Base-by-base conservation (phyloP, 495 filamentous ascomycete species). In the Apiosordaria backusii region DNA sequence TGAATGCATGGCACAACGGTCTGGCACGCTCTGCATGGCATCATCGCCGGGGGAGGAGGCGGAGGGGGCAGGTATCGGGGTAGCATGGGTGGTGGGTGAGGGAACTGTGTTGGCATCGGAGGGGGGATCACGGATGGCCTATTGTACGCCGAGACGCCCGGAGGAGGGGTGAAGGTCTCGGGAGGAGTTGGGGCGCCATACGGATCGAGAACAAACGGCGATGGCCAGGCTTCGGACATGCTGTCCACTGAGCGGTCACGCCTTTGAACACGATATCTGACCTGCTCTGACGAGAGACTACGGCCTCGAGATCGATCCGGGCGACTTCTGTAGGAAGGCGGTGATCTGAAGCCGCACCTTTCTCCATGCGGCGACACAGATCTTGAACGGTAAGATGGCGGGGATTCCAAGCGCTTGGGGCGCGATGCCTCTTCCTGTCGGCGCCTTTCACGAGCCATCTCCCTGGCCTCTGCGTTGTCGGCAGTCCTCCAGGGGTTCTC, bases 401-500 rank as follows among this genome's bases (percentile, higher is more conserved):
- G 57, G 13, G 68, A 63, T 9, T n/a, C 23, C 7, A 25, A 57
- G 18, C 57, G 19, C 62, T 66, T 67, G 15, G 21, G 15, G 5
- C 63, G 59, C 40, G 40, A 26, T 18, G 53, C 45, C 5, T 27
- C 57, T 3, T 53, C 61, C 35, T 50, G 64, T 13, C 21, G 52
- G 25, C 58, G 35, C 13, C 61, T 54, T 35, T 72, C 66, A 29
- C 62, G 65, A 2, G 3, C 2, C 45, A 23, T 68, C 21, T 50
- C 59, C 9, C 26, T 54, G 13, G 3, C 22, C 16, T 74, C 72
- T 2, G 52, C 63, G 3, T 29, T 13, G 54, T 74, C 72, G 23
- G 54, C 40, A 3, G 40, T 13, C 4, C 10, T 0, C 73, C 73
- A 75, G n/a, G 73, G 73, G 18, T 75, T 73, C 29, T 23, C 40